These are phyloP conservation scores for Moricandia arvensis DNA, from an alignment of 345 rosid species.

Conservation along the genomic window DNA sequence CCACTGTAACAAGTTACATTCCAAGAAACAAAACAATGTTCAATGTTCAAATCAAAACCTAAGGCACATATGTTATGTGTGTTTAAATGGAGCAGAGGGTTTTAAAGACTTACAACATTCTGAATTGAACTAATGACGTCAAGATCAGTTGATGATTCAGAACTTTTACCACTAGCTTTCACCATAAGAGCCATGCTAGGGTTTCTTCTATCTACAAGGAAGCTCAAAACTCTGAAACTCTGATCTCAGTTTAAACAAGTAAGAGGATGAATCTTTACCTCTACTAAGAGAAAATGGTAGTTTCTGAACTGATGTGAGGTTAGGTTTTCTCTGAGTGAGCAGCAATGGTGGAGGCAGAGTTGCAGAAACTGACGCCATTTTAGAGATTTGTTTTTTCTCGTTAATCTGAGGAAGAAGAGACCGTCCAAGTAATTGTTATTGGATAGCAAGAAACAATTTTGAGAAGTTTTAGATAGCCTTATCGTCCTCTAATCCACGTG, in stretches of 20 bases:
- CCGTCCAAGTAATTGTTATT: background rate
- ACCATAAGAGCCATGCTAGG: slow-evolving; percentile 36
- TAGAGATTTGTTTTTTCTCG: background rate
- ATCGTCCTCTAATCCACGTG: slow-evolving; percentile 59
- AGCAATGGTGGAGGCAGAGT: slow-evolving; percentile 46
- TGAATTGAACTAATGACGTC: slow-evolving; percentile 56
- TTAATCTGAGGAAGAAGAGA: background rate
- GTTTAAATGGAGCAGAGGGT: background rate
- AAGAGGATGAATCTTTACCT: slow-evolving; percentile 36
- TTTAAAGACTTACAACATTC: slow-evolving; percentile 54
- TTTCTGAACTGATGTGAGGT: slow-evolving; percentile 42
- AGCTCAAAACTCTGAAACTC: too few species aligned
- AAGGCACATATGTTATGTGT: background rate
- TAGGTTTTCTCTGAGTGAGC: slow-evolving; percentile 43
- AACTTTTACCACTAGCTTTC: slow-evolving; percentile 61
- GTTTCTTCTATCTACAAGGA: slow-evolving; percentile 46
- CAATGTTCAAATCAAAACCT: background rate
- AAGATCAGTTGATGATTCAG: slow-evolving; percentile 67
- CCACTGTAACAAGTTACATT: slow-evolving; percentile 54
- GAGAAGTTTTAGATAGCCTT: slow-evolving; percentile 44
- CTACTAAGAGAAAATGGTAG: slow-evolving; percentile 39
- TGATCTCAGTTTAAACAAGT: background rate
- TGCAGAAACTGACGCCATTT: slow-evolving; percentile 67
- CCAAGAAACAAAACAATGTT: background rate
- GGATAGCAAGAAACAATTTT: slow-evolving; percentile 3